Evolutionary conservation across 2,329 filamentous ascomycete species (phyloP).

Genomic region (Aciculosporium take): DNA sequence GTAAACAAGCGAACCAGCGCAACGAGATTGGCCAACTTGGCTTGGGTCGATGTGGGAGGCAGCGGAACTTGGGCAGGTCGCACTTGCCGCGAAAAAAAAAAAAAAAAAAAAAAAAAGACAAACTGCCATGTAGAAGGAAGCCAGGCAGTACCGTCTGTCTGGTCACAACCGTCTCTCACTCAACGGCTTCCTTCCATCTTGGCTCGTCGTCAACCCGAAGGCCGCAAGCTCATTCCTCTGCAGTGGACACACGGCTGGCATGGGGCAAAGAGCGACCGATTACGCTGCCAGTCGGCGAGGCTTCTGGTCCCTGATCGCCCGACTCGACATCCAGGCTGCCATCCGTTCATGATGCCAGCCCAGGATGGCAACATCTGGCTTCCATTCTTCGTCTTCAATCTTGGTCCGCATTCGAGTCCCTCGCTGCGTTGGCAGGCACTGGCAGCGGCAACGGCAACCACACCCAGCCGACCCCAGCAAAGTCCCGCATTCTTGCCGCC

Average conservation of each 20-base stretch:
- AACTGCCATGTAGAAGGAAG: not conserved
- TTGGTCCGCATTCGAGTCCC: not conserved
- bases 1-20: not conserved
- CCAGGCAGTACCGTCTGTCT: not conserved
- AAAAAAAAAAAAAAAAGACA: no score
- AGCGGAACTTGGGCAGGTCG: not conserved
- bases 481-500: no score
- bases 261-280: no score
- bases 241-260: no score
- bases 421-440: slow-evolving; percentile 2
- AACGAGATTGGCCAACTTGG: not conserved
- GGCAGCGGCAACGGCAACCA: no score
- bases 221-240: no score
- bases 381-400: not conserved
- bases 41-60: not conserved
- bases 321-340: not conserved
- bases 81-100: not conserved
- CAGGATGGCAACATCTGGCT: not conserved
- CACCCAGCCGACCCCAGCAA: no score
- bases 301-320: not conserved
- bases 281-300: not conserved
- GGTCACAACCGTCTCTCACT: no score
- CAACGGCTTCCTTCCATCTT: no score
- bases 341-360: not conserved
- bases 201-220: no score